phyloP scores from a whole-genome alignment of 176 grass and related monocot genomes.

The Metroxylon sagu region DNA sequence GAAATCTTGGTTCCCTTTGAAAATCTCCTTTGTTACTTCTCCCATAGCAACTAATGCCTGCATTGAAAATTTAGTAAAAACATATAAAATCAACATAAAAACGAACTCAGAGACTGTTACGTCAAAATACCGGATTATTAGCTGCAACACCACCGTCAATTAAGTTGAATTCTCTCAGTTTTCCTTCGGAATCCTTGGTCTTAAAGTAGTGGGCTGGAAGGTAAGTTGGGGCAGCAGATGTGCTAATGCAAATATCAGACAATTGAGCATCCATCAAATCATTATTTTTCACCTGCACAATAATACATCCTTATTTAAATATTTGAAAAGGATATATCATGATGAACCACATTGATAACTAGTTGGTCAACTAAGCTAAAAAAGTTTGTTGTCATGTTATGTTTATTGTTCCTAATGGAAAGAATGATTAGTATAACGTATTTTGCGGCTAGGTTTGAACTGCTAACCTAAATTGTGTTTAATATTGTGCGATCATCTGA shows the following conservation, averaged over 20 bases:
- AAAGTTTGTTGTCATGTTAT: too few relatives aligned
- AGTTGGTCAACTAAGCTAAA: too few relatives aligned
- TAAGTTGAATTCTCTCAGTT: background rate
- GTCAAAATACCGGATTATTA: background rate
- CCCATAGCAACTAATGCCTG: background rate
- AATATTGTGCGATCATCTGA: too few relatives aligned
- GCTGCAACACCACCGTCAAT: constrained; percentile 1
- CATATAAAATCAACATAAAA: background rate
- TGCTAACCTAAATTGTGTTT: too few relatives aligned
- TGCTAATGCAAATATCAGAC: constrained; percentile 5
- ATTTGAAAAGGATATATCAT: too few relatives aligned
- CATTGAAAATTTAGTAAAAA: too few relatives aligned
- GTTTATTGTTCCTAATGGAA: too few relatives aligned
- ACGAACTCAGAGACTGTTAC: background rate
- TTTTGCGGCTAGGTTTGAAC: too few relatives aligned
- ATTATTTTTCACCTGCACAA: background rate
- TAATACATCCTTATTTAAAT: too few relatives aligned
- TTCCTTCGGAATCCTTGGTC: background rate
- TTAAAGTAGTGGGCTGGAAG: constrained; percentile 1
- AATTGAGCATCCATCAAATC: background rate
- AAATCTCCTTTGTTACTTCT: background rate
- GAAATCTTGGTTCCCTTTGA: background rate
- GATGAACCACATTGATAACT: too few relatives aligned
- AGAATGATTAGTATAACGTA: too few relatives aligned
- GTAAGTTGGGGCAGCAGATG: constrained; percentile 6